Percentiles rank a stretch among this genome's conserved stretches.
Conservation (phyloP, 192 early-diverging fungal species). For the Spizellomyces punctatus region DNA sequence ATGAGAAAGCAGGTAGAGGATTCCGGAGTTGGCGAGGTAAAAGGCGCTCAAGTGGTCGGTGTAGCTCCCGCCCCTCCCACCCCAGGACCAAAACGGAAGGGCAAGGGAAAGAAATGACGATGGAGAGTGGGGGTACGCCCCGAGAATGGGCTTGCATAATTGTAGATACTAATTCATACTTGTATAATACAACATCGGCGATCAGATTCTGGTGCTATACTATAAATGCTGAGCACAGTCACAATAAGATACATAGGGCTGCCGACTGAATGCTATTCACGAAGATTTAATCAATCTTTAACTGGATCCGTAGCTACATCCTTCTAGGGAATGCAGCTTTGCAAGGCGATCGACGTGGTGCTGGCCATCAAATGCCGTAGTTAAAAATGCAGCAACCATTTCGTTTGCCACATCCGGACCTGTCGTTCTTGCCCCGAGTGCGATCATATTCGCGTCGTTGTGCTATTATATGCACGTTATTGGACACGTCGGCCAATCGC, state of each 20-base stretch:
- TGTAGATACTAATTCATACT: not conserved
- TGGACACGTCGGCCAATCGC: not conserved
- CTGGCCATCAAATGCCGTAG: conserved; percentile 32
- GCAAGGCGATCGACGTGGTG: conserved; percentile 26
- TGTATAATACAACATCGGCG: no score
- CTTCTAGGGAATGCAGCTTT: conserved; percentile 30
- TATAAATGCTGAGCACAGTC: no score
- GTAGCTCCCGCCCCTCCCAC: conserved; percentile 20
- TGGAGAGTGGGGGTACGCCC: not conserved
- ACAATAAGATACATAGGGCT: no score
- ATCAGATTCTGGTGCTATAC: no score
- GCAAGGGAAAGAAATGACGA: conserved; percentile 23
- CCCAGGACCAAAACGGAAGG: not conserved
- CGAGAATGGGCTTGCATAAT: not conserved
- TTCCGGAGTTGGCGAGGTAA: conserved; percentile 10
- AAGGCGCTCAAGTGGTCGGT: conserved; percentile 18
- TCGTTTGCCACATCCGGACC: conserved; percentile 37
- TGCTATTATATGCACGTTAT: conserved; percentile 13
- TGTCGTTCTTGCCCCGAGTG: conserved; percentile 31
- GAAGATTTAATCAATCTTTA: not conserved
- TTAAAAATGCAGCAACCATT: conserved; percentile 36
- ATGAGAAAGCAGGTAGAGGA: conserved; percentile 67
- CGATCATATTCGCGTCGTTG: conserved; percentile 42
- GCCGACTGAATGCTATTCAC: not conserved
- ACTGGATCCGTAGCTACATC: conserved; percentile 52